Base-by-base conservation (phyloP, 2,329 filamentous ascomycete species). In the Paradendryphiella salina region DNA sequence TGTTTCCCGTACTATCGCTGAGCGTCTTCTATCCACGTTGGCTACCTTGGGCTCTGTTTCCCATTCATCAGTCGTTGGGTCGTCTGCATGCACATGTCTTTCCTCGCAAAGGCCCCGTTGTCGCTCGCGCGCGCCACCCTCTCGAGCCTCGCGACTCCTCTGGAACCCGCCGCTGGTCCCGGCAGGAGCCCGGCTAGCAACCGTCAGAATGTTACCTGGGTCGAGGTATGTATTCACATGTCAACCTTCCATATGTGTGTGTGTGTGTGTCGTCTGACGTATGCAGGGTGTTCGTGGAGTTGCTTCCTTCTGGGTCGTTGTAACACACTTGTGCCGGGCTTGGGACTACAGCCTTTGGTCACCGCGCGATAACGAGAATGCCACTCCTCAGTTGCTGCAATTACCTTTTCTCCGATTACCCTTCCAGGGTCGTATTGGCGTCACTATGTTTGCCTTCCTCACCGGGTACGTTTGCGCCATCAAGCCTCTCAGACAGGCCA, bases 401-500 rank as follows among this genome's bases (percentile, higher is more conserved):
- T 70, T 76, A 42, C 79, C 80, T 4, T 75, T 81, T 53, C 64
- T 82, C n/a, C 79, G 80, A n/a, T 72, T 82, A n/a, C 78, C 79
- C 23, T 79, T 75, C 71, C 79, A 82, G 63, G 80, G 80, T 36
- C 76, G 79, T 17, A 76, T 81, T 23, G 80, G 79, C 35, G 80
- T 82, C 28, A 80, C 79, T 51, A 80, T 82, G 64, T 82, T 82
- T 57, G 78, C 79, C 42, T 80, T 82, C 56, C 69, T 82, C 45
- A 82, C 80, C 1, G 80, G 80, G 50, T 82, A 81, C 56, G 80
- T 82, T 17, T 82, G 79, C 63, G 79, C 79, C 21, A 72, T 82
- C 50, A 82, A 82, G 62, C 80, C 80, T 1, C 67, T 82, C 11
- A 79, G 79, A 62, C 76, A 79, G 36, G 76, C 77, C 15, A 77